Evolutionary conservation across 2,329 filamentous ascomycete genomes (phyloP), one percentile per base, ranked within the genome.

Genomic region (Microascus cirrosus): DNA sequence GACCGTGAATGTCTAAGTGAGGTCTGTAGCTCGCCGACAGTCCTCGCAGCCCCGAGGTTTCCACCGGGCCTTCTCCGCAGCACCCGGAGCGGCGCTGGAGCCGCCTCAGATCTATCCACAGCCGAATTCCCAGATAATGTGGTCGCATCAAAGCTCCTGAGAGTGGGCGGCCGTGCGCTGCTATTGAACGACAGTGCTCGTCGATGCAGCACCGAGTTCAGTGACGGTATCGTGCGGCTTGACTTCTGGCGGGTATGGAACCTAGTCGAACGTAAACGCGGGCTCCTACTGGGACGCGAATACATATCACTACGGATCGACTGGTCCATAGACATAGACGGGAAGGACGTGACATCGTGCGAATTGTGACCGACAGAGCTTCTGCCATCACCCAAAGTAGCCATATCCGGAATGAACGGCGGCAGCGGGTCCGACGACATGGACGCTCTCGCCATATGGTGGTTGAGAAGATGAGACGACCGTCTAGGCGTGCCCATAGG

Each of bases 21-120:
- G 10, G 71, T 66, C 53, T 85, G 80, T 3, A 85, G 68, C 35
- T 89, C 85, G 48, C 80, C 80, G 34, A 86, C 81, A 60, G 85
- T 86, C 20, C 78, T 79, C 42, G 82, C 86, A 18, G 84, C 86
- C 61, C 86, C 81, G 54, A 94, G 71, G 67, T 93, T 84, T 36
- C 89, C 88, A 54, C 89, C 89, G 7, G 88, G 89, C 15, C 85
- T 79, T 66, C 89, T 77, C 60, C 89, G 80, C 61, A 94, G 77
- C 50, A 86, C 77, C 52, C 85, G 81, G 7, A 81, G 71, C n/a
- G 83, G 82, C 22, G 73, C 72, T 1, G 80, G 77, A 54, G 77
- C 68, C 2, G 48, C 55, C 34, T 57, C 55, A n/a, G 55, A 34
- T 32, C 20, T 53, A 36, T 57, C 55, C 25, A 52, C 25, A 20